These are phyloP conservation scores for Trichoderma semiorbis DNA, from an alignment of 2,329 filamentous ascomycete species.

Conservation along the genomic window DNA sequence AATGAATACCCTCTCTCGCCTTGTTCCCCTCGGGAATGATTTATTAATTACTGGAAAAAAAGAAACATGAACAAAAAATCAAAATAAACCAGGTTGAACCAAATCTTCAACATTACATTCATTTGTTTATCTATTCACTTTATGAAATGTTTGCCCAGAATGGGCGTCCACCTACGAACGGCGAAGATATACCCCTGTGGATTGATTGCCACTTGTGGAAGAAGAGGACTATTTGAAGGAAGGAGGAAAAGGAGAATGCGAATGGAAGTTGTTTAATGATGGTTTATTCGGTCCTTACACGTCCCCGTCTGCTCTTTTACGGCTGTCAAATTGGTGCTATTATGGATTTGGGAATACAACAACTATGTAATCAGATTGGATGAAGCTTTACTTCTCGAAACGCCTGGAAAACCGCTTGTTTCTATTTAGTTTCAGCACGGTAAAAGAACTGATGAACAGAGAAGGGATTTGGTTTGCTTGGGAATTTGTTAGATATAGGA, in stretches of 20 bases:
- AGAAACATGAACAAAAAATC: neutral
- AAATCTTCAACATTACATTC: neutral
- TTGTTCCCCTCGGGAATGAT: neutral
- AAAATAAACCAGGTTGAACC: neutral
- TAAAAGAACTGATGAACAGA: neutral
- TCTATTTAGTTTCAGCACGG: neutral
- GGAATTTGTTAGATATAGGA: neutral
- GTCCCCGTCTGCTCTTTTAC: neutral
- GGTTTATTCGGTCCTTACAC: neutral
- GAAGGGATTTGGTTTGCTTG: neutral
- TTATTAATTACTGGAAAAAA: neutral
- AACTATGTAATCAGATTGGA: conserved; percentile 14
- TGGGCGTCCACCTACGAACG: conserved; percentile 9
- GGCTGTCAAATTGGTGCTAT: neutral
- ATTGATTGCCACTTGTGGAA: conserved; percentile 1
- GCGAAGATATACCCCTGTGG: conserved; percentile 10
- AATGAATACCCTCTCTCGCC: neutral
- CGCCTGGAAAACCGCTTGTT: neutral
- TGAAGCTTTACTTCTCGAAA: neutral
- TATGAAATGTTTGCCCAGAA: conserved; percentile 2
- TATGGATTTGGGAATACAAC: neutral
- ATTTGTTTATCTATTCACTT: conserved; percentile 10
- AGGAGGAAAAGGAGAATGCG: neutral
- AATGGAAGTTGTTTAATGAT: neutral
- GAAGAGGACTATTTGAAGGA: neutral